phyloP scores from a whole-genome alignment of 768 basidiomycete genomes.

The Amyloporia xantha region DNA sequence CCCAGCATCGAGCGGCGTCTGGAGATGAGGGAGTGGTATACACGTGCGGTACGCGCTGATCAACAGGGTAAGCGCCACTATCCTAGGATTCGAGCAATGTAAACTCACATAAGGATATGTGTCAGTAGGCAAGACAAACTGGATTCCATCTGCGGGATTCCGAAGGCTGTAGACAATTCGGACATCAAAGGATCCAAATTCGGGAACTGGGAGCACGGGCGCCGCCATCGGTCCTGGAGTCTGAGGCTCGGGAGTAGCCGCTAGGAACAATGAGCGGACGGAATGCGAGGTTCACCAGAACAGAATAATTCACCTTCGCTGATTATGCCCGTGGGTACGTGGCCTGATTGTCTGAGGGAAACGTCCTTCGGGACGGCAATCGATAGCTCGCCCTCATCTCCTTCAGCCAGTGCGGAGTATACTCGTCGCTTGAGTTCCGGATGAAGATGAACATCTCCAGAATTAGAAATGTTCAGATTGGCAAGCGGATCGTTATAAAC shows the following conservation, averaged over 20 bases:
- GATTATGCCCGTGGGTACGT: constrained; percentile 35
- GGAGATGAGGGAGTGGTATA: constrained; percentile 85
- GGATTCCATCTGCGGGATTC: constrained; percentile 78
- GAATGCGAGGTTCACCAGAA: background rate
- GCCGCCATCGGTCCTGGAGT: constrained; percentile 43
- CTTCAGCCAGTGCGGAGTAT: constrained; percentile 85
- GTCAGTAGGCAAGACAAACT: constrained; percentile 78
- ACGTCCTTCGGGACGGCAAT: constrained; percentile 79
- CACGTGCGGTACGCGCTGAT: constrained; percentile 85
- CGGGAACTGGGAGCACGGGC: constrained; percentile 35
- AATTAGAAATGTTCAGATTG: constrained; percentile 55
- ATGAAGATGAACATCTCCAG: constrained; percentile 79
- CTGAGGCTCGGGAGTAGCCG: constrained; percentile 79
- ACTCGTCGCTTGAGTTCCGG: constrained; percentile 90
- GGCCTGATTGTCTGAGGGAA: constrained; percentile 53
- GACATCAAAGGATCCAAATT: constrained; percentile 71
- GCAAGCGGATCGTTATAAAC: constrained; percentile 70
- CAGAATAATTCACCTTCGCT: constrained; percentile 40
- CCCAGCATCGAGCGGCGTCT: constrained; percentile 94
- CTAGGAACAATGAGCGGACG: constrained; percentile 21
- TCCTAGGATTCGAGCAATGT: background rate
- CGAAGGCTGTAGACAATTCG: constrained; percentile 76
- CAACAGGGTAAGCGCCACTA: background rate
- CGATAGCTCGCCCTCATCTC: constrained; percentile 91
- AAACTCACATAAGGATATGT: constrained; percentile 75